Evolutionary conservation across 495 filamentous ascomycete genomes (phyloP).

Genomic region (Pseudevernia furfuracea): DNA sequence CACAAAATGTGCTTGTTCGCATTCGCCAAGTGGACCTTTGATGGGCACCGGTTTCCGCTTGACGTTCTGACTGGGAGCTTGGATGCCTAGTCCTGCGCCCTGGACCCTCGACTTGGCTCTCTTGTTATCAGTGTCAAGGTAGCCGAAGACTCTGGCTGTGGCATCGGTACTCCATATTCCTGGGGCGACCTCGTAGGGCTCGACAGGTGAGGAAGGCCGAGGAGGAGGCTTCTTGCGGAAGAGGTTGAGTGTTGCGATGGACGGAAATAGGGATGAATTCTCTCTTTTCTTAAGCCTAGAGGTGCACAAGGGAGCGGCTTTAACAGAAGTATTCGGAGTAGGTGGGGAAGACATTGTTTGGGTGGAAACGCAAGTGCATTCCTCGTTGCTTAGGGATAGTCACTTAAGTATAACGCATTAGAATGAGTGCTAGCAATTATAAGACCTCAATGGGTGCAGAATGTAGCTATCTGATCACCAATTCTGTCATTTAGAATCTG

Average conservation of each 20-base stretch:
- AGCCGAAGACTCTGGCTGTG: slow-evolving; percentile 18
- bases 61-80: background rate
- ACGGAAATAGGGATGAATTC: slow-evolving; percentile 12
- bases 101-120: slow-evolving; percentile 1
- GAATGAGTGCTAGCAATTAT: background rate
- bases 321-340: slow-evolving; percentile 9
- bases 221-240: slow-evolving; percentile 10
- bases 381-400: slow-evolving; percentile 13
- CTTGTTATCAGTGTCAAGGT: slow-evolving; percentile 6
- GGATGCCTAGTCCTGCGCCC: slow-evolving; percentile 1
- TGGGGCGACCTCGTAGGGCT: slow-evolving; percentile 19
- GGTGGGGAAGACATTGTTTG: slow-evolving; percentile 11
- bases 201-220: background rate
- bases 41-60: slow-evolving; percentile 8
- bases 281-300: background rate
- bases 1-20: slow-evolving; percentile 5
- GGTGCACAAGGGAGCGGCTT: background rate
- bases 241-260: slow-evolving; percentile 9
- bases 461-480: background rate
- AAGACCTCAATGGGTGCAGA: background rate
- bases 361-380: slow-evolving; percentile 13
- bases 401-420: slow-evolving; percentile 4
- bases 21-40: background rate
- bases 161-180: slow-evolving; percentile 19
- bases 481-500: background rate